Evolutionary conservation across 2,329 filamentous ascomycete species (phyloP), one percentile per base, ranked within the genome.

Genomic region (Hymenoscyphus occultus): DNA sequence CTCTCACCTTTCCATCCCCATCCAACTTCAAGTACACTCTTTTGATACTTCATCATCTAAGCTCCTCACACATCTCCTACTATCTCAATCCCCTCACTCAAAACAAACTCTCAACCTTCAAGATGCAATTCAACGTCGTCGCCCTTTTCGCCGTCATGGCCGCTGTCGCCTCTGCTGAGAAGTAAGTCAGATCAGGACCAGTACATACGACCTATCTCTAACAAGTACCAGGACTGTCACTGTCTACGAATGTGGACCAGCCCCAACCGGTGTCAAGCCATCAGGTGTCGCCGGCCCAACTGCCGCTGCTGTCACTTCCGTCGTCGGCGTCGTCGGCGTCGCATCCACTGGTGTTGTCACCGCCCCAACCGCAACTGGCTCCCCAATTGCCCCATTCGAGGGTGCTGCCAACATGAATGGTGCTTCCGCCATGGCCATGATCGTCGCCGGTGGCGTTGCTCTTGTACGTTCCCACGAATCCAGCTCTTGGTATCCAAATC

Each of bases 101-200:
- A 63, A 56, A 48, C 56, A 35, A 42, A 28, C 14, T 12, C 19
- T 60, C 67, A 73, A 71, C 69, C 68, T 39, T 72, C 72, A 76
- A 75, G 59, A 76, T 76, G 74, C 72, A 75, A 67, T 76, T 76
- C 74, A 72, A 70, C 67, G 61, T 69, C 65, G 58, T 70, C 67
- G 68, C 71, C 61, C 42, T 75, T 60, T 56, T 74, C 58, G 72
- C 73, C 69, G 69, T 70, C 65, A 68, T 74, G 68, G 73, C 73
- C 51, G 62, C 73, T 63, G 68, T 67, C 60, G 73, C 68, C 59
- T 61, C 65, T 61, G 73, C 74, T 59, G 57, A 45, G 39, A 64
- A 68, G 71, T 72, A 59, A 68, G 70, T 67, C 9, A 22, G 19
- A 31, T 32, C 9, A 32, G 31, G 13, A 56, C 9, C 1, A n/a